phyloP scores from a whole-genome alignment of 257 asterid species.

The Avicennia marina region DNA sequence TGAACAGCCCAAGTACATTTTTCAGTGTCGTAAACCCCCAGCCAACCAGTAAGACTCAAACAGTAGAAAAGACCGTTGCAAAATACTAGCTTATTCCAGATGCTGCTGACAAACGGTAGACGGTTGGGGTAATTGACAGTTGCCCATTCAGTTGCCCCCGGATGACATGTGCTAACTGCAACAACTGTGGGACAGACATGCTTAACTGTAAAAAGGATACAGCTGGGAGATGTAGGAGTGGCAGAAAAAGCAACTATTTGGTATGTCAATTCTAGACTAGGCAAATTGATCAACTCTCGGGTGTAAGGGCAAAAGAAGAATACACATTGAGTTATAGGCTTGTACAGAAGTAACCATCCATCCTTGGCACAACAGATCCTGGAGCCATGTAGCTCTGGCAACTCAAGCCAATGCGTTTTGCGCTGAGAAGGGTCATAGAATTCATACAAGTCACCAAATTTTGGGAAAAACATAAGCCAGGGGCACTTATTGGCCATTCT shows the following conservation, averaged over 20 bases:
- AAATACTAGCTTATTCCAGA: slow-evolving; percentile 67
- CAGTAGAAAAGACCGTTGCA: slow-evolving; percentile 66
- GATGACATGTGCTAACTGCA: slow-evolving; percentile 63
- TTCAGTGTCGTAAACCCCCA: slow-evolving; percentile 56
- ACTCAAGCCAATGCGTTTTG: slow-evolving; percentile 49
- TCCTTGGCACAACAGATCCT: slow-evolving; percentile 69
- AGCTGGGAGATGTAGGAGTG: slow-evolving; percentile 65
- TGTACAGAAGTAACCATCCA: slow-evolving; percentile 81
- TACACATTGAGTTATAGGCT: slow-evolving; percentile 41
- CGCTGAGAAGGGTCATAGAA: slow-evolving; percentile 77
- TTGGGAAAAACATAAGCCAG: slow-evolving; percentile 80
- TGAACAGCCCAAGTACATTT: slow-evolving; percentile 57
- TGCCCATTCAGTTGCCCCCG: slow-evolving; percentile 69
- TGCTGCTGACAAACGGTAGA: slow-evolving; percentile 66
- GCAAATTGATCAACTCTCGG: slow-evolving; percentile 48
- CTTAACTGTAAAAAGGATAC: slow-evolving; percentile 61
- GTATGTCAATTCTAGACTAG: slow-evolving; percentile 48
- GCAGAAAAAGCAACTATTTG: slow-evolving; percentile 78
- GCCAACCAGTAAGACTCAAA: slow-evolving; percentile 68
- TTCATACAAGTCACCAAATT: slow-evolving; percentile 59
- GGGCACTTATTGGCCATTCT: slow-evolving; percentile 61
- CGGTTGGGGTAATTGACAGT: slow-evolving; percentile 48
- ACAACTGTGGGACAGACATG: slow-evolving; percentile 54
- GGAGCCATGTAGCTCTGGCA: slow-evolving; percentile 68
- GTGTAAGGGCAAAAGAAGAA: slow-evolving; percentile 79